A percentile compares a stretch with the other conserved stretches of the same genome.
Evolutionary conservation across 495 filamentous ascomycete genomes (phyloP).

Genomic region (Viridothelium virens): DNA sequence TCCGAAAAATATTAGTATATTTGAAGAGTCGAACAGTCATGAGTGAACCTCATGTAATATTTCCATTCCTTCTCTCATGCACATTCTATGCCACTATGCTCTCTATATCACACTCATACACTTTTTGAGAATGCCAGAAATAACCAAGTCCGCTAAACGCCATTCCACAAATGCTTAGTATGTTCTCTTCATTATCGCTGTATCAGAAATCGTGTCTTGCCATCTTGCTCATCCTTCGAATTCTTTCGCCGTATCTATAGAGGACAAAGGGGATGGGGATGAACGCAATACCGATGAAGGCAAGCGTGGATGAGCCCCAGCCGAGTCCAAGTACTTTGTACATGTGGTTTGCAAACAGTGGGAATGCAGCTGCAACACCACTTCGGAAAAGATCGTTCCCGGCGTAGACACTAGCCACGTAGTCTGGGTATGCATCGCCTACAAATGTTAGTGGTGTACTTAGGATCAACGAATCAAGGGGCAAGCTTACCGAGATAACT

Average conservation of each 20-base stretch:
- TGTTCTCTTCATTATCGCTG: no score
- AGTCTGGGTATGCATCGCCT: conserved; percentile 32
- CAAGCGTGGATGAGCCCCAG: conserved; percentile 9
- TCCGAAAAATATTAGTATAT: neutral
- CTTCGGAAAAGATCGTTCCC: conserved; percentile 42
- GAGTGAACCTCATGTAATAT: neutral
- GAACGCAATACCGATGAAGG: conserved; percentile 15
- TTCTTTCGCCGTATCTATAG: conserved; percentile 20
- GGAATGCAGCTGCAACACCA: conserved; percentile 41
- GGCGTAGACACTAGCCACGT: conserved; percentile 43
- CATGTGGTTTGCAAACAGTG: conserved; percentile 36
- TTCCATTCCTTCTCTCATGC: neutral
- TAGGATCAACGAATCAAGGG: neutral
- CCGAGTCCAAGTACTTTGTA: conserved; percentile 15
- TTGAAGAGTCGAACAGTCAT: neutral
- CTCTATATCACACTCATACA: no score
- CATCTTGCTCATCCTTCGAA: conserved; percentile 14
- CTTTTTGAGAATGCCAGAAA: no score
- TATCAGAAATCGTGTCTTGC: conserved; percentile 12
- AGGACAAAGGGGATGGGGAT: conserved; percentile 18
- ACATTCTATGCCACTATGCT: no score
- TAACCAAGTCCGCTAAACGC: no score
- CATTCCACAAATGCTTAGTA: no score
- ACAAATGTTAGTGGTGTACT: neutral
- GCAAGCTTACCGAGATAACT: conserved; percentile 24